Conservation (phyloP, 345 rosid genomes). For the Brassica nigra region DNA sequence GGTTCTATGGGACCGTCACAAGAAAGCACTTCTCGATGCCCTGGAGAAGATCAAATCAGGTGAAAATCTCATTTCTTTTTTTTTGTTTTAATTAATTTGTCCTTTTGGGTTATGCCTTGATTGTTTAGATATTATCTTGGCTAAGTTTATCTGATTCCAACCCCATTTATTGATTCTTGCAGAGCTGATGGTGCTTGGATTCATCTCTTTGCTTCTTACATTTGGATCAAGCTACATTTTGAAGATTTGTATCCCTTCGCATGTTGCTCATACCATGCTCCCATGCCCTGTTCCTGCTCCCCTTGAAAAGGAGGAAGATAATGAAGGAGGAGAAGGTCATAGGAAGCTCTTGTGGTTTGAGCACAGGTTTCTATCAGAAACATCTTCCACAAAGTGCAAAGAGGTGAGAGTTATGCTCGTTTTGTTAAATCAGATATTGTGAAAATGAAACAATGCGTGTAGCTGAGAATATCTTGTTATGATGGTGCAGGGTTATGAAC, state of each 20-base stretch:
- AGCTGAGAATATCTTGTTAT: conserved; percentile 25
- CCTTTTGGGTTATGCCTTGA: not conserved
- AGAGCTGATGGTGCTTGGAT: conserved; percentile 95
- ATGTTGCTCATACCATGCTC: conserved; percentile 64
- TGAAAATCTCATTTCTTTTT: conserved; percentile 20
- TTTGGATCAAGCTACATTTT: conserved; percentile 66
- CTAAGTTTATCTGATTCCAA: not conserved
- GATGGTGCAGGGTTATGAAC: conserved; percentile 62
- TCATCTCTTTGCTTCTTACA: conserved; percentile 84
- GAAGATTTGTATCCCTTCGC: conserved; percentile 63
- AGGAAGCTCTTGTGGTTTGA: conserved; percentile 67
- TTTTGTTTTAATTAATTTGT: not conserved
- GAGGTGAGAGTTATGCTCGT: conserved; percentile 42
- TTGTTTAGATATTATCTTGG: not conserved
- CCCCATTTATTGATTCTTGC: conserved; percentile 32
- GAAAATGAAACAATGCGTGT: not conserved
- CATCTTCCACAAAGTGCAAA: conserved; percentile 48
- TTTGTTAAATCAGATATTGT: not conserved
- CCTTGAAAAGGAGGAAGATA: conserved; percentile 9
- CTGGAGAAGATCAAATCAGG: conserved; percentile 90
- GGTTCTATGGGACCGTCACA: conserved; percentile 79
- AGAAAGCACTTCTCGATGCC: conserved; percentile 83
- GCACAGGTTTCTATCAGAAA: conserved; percentile 50
- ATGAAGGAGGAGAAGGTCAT: conserved; percentile 46
- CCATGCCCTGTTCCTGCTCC: conserved; percentile 49